Conservation (phyloP, 202 grass and related monocot species). For the Panicum hallii region DNA sequence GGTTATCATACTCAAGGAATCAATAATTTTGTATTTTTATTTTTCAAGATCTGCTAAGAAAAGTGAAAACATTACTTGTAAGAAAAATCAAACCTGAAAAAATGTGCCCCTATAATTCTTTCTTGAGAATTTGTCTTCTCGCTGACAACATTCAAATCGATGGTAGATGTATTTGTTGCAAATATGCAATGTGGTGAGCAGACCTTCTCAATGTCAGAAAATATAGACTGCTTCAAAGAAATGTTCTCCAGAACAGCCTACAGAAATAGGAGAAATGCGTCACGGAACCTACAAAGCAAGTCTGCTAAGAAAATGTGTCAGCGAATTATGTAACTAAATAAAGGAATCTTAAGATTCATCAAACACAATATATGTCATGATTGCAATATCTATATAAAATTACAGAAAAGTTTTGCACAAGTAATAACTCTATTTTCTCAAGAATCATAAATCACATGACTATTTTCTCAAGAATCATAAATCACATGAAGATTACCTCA, state of each 20-base stretch:
- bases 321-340: constrained; percentile 7
- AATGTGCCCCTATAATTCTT: constrained; percentile 90
- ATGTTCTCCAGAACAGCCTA: constrained; percentile 92
- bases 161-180: constrained; percentile 96
- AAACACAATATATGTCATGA: not conserved
- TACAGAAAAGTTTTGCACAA: not conserved
- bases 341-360: not conserved
- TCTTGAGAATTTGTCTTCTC: constrained; percentile 82
- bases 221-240: constrained; percentile 94
- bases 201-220: constrained; percentile 82
- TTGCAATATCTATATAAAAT: not conserved
- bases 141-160: constrained; percentile 78
- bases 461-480: too few species aligned
- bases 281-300: constrained; percentile 33
- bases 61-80: not conserved
- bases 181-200: constrained; percentile 86
- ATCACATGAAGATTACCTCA: constrained; percentile 58
- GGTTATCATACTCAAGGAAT: not conserved
- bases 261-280: constrained; percentile 30
- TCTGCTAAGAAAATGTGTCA: not conserved
- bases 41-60: constrained; percentile 16
- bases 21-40: not conserved
- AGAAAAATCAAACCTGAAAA: constrained; percentile 76
- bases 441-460: not conserved
- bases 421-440: not conserved